Conservation (phyloP, 1,284 basidiomycete species). For the Pseudozyma sp. region DNA sequence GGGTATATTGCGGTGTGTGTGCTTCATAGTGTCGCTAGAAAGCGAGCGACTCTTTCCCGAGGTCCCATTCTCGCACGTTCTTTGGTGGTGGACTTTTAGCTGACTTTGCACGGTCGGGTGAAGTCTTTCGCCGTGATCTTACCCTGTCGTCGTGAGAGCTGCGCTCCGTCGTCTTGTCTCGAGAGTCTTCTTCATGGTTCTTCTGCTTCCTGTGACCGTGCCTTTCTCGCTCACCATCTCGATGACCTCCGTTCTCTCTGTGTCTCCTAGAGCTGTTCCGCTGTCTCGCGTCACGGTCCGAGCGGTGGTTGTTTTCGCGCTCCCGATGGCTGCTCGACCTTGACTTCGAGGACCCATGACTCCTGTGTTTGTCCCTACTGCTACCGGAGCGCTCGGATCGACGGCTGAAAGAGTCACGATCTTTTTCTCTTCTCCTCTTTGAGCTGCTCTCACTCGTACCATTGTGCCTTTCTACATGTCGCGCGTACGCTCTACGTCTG, state of each 20-base stretch:
- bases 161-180: background rate
- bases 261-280: background rate
- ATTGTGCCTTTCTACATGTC: background rate
- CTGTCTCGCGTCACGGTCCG: background rate
- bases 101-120: background rate
- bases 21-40: background rate
- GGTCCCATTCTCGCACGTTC: slow-evolving; percentile 42
- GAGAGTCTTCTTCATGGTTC: background rate
- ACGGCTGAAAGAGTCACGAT: background rate
- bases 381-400: slow-evolving; percentile 4
- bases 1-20: background rate
- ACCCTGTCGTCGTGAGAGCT: background rate
- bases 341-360: background rate
- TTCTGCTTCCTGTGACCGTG: background rate
- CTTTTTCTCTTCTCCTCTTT: slow-evolving; percentile 1
- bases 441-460: background rate
- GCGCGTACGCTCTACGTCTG: too few relatives aligned
- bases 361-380: background rate
- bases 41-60: slow-evolving; percentile 31
- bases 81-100: slow-evolving; percentile 2
- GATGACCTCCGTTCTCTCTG: background rate
- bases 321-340: slow-evolving; percentile 2
- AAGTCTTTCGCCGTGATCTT: background rate
- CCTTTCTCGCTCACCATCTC: background rate
- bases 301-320: background rate